phyloP scores from a whole-genome alignment of 31 red algal species.

The Endocladia muricata region DNA sequence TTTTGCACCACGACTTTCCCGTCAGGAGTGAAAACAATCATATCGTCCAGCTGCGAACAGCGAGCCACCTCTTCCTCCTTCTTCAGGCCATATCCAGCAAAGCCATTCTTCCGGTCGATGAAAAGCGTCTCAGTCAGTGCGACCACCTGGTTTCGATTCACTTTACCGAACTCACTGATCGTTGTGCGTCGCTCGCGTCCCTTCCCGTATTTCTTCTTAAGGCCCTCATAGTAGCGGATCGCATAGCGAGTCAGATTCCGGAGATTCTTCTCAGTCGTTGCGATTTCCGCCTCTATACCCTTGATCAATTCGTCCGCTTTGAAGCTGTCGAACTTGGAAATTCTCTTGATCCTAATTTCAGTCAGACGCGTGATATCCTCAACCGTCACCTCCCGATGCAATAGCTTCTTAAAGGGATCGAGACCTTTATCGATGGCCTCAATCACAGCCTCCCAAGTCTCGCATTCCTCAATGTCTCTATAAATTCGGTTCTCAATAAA shows the following conservation, averaged over 20 bases:
- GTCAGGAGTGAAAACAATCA: neutral
- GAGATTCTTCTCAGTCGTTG: neutral
- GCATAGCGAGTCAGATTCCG: constrained; percentile 9
- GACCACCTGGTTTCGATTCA: neutral
- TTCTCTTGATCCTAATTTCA: constrained; percentile 9
- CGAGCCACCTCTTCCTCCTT: neutral
- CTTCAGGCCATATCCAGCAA: neutral
- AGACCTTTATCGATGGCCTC: neutral
- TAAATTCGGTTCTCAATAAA: constrained; percentile 25
- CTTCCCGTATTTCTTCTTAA: constrained; percentile 1
- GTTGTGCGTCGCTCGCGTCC: neutral
- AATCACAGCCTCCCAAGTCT: neutral
- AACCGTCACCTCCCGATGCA: neutral
- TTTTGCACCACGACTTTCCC: neutral
- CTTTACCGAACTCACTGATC: neutral
- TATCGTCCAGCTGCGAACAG: constrained; percentile 6
- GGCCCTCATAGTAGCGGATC: neutral
- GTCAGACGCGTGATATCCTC: constrained; percentile 5
- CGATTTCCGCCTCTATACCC: neutral
- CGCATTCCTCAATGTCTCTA: constrained; percentile 3
- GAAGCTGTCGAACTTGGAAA: constrained; percentile 13
- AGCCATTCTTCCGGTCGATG: neutral
- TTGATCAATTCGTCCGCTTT: neutral
- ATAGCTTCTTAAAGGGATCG: neutral
- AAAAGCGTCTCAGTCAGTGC: neutral